A percentile compares a stretch with the other conserved stretches of the same genome.
These are phyloP conservation scores for Pichia sp. DNA, from an alignment of 1,139 yeast genomes.

Conservation along the genomic window DNA sequence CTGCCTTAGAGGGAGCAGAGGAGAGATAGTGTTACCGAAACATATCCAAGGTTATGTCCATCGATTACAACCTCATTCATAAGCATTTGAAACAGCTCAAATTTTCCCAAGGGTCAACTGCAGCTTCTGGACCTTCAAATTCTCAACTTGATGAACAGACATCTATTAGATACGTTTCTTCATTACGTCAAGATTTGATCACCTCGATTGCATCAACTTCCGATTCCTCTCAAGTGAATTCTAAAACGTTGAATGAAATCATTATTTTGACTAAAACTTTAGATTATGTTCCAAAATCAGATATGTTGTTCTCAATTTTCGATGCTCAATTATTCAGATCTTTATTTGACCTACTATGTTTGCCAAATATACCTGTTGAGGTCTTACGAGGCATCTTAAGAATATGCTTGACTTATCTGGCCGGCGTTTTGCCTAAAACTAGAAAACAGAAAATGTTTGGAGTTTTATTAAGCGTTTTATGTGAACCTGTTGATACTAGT, in stretches of 20 bases:
- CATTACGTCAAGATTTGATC: slow-evolving; percentile 10
- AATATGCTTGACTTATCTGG: slow-evolving; percentile 39
- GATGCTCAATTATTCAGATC: slow-evolving; percentile 40
- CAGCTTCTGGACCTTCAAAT: background rate
- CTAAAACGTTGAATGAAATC: slow-evolving; percentile 37
- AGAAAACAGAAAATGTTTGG: slow-evolving; percentile 36
- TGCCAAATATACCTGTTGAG: slow-evolving; percentile 33
- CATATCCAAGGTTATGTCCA: background rate
- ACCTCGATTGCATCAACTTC: background rate
- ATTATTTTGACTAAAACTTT: slow-evolving; percentile 49
- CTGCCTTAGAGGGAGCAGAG: no score
- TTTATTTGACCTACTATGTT: slow-evolving; percentile 22
- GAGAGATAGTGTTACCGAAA: no score
- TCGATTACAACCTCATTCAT: slow-evolving; percentile 24
- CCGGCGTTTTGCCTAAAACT: slow-evolving; percentile 40
- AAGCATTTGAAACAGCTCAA: slow-evolving; percentile 22
- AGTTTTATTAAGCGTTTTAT: slow-evolving; percentile 31
- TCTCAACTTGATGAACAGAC: slow-evolving; percentile 21
- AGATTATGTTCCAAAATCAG: slow-evolving; percentile 40
- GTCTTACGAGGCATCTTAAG: slow-evolving; percentile 46
- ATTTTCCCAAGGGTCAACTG: background rate
- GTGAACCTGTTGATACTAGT: slow-evolving; percentile 3
- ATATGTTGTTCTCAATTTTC: slow-evolving; percentile 36
- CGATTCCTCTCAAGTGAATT: background rate
- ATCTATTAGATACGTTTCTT: slow-evolving; percentile 16